Evolutionary conservation across 192 early-diverging fungal genomes (phyloP), one percentile per base, ranked within the genome.

Genomic region (Coemansia sp.): DNA sequence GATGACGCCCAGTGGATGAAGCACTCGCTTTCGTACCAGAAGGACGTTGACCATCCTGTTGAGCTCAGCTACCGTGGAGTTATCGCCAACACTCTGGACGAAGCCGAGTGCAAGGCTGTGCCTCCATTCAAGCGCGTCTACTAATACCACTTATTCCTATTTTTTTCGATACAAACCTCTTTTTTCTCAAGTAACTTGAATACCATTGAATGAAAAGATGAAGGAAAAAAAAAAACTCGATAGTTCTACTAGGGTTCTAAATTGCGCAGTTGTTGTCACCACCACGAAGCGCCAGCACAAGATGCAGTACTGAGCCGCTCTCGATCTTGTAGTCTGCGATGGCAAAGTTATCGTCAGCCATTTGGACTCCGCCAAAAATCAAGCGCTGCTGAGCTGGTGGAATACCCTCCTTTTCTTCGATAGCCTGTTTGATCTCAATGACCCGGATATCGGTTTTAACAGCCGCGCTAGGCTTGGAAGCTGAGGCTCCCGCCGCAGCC

Each of bases 1-100:
- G 88, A 97, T 85, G 97, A 99, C 80, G 78, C 85, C 62, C 86
- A 95, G 73, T 99, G 95, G 96, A 96, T 97, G 95, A 98, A 97
- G 89, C 97, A 99, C 88, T 96, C 95, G 63, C 87, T 99, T 52
- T 96, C 97, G 47, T 96, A 90, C 87, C 91, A 95, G 87, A 85
- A 93, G 76, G 91, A 91, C 67, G 82, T 92, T 67, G 89, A 89
- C 62, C 87, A 88, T 53, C 81, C 89, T 11, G 89, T 94, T 53
- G 88, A 85, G 64, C 86, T 99, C 55, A 83, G 81, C 66, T 97
- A 99, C 88, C 90, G 97, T 64, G 75, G 67, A n/a, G 95, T 97
- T 64, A 88, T 88, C 11, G 75, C 67, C 65, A 78, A 84, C 63
- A 98, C 97, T 49, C 8, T 39, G 38, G 26, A 26, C 26, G 26